Conservation (phyloP, 1,139 yeast genomes). For the Nematodospora anomalae region DNA sequence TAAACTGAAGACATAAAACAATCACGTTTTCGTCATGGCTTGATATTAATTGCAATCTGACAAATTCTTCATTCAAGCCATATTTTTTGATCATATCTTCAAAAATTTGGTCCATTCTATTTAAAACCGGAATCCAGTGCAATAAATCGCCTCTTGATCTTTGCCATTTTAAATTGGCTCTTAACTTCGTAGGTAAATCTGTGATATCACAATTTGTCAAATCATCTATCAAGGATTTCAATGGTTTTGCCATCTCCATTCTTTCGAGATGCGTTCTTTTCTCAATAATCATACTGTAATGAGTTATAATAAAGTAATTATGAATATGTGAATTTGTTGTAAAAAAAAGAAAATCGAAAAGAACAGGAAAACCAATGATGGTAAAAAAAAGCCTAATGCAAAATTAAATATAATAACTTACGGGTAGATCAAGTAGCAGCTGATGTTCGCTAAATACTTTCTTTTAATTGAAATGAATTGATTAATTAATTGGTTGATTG, state of each 20-base stretch:
- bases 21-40: conserved; percentile 47
- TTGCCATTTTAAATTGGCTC: conserved; percentile 49
- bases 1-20: conserved; percentile 57
- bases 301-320: neutral
- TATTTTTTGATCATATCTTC: conserved; percentile 56
- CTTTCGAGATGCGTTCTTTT: conserved; percentile 32
- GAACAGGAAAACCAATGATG: no score
- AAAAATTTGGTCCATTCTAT: conserved; percentile 70
- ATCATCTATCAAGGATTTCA: conserved; percentile 38
- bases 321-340: neutral
- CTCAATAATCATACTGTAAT: conserved; percentile 31
- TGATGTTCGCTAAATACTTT: no score
- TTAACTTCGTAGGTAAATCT: conserved; percentile 33
- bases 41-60: conserved; percentile 47
- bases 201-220: conserved; percentile 30
- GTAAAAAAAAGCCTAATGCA: no score
- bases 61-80: conserved; percentile 48
- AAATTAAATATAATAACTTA: no score
- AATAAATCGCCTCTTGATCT: conserved; percentile 71
- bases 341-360: neutral
- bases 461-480: no score
- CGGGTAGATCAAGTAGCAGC: no score
- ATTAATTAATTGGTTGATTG: no score
- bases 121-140: conserved; percentile 76
- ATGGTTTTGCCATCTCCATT: conserved; percentile 35